Conservation (phyloP, 352 stramenopile genomes). For the Elongisporangium senticosum region DNA sequence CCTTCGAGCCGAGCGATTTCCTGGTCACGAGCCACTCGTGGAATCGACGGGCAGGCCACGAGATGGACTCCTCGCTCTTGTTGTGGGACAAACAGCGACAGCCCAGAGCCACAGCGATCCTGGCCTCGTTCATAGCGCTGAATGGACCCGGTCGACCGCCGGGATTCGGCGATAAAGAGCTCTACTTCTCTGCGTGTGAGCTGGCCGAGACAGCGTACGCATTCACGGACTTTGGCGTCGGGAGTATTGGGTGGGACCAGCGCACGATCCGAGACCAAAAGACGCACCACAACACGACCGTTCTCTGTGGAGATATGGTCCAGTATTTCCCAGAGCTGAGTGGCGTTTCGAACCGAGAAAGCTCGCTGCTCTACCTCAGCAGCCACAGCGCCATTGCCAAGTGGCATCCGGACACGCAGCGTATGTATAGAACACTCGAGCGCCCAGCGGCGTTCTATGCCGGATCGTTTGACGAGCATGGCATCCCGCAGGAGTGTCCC, state of each 20-base stretch:
- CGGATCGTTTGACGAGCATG: slow-evolving; percentile 24
- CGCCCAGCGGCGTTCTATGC: slow-evolving; percentile 23
- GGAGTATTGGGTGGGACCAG: not conserved
- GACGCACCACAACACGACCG: not conserved
- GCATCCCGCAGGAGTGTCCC: slow-evolving; percentile 28
- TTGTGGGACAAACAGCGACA: slow-evolving; percentile 14
- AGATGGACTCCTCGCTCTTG: slow-evolving; percentile 17
- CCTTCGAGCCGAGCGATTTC: slow-evolving; percentile 6
- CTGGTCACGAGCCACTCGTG: slow-evolving; percentile 10
- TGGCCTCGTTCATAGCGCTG: slow-evolving; percentile 10
- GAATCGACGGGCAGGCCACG: slow-evolving; percentile 10
- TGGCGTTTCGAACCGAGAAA: not conserved
- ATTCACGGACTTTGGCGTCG: slow-evolving; percentile 8
- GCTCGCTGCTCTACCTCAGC: slow-evolving; percentile 1
- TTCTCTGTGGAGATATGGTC: slow-evolving; percentile 1
- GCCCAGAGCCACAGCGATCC: slow-evolving; percentile 12
- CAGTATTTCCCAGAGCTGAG: slow-evolving; percentile 2
- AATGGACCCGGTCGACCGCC: slow-evolving; percentile 3
- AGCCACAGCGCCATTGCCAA: not conserved
- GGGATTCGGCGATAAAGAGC: slow-evolving; percentile 20
- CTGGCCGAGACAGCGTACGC: slow-evolving; percentile 15
- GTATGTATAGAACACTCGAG: no score
- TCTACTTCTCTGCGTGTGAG: slow-evolving; percentile 17
- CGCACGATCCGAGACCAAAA: not conserved
- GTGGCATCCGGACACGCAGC: slow-evolving; percentile 6